These are phyloP conservation scores for Penicillium flavigenum DNA, from an alignment of 495 filamentous ascomycete genomes.

Conservation along the genomic window DNA sequence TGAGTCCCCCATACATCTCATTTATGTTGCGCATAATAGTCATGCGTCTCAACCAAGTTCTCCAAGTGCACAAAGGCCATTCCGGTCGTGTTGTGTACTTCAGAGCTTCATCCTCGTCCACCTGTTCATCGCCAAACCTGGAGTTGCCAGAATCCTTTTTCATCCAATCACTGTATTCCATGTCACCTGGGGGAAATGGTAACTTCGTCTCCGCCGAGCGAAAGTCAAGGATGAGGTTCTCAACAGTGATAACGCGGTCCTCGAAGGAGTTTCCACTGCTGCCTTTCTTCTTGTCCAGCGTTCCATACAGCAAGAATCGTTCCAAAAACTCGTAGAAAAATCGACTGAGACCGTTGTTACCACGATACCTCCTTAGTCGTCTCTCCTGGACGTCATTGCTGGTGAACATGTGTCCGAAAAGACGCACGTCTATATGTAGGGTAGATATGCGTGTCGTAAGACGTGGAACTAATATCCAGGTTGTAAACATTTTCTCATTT, in stretches of 20 bases:
- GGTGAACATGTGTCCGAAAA: background rate
- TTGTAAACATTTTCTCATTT: background rate
- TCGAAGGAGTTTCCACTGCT: background rate
- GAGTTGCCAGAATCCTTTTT: too few relatives aligned
- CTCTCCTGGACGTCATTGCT: background rate
- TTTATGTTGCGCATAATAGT: background rate
- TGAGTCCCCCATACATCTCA: background rate
- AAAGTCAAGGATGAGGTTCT: background rate
- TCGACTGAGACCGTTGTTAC: too few relatives aligned
- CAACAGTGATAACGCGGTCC: background rate
- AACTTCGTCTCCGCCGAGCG: background rate
- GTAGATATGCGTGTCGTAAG: background rate
- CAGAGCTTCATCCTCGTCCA: background rate
- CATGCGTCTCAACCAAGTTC: fast-evolving
- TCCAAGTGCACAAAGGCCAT: background rate
- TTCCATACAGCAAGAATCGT: background rate
- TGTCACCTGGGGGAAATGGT: background rate
- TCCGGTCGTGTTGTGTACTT: background rate
- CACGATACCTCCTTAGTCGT: too few relatives aligned
- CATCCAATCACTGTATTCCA: background rate
- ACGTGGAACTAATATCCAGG: background rate
- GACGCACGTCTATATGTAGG: background rate
- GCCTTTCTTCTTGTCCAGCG: background rate
- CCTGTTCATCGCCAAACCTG: too few relatives aligned
- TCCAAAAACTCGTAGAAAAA: background rate